Evolutionary conservation across 2,329 filamentous ascomycete species (phyloP).

Genomic region (Apiospora koreana): DNA sequence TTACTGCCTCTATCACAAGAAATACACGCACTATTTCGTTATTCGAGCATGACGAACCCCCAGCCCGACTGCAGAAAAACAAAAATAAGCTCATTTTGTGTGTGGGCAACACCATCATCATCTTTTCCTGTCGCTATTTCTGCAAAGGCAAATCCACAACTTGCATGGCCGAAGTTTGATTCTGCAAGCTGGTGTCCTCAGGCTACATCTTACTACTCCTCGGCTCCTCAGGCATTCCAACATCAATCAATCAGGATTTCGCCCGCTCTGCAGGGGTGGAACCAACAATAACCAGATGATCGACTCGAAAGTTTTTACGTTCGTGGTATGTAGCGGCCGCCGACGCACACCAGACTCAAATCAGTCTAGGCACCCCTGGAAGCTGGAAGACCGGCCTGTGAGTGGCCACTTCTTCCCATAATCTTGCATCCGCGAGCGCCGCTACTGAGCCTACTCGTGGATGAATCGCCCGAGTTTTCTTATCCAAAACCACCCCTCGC

Average conservation of each 20-base stretch:
- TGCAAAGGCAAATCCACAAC: conserved; percentile 5
- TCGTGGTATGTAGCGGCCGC: not conserved
- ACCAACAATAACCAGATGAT: not conserved
- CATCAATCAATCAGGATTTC: not conserved
- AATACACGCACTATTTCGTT: not conserved
- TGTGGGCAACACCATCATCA: conserved; percentile 8
- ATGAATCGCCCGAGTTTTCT: not conserved
- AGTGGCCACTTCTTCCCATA: not conserved
- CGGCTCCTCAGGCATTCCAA: not conserved
- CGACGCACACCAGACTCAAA: not conserved
- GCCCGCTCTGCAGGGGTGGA: not conserved
- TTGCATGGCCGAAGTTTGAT: conserved; percentile 9
- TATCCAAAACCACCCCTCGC: not conserved
- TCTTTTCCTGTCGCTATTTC: not conserved
- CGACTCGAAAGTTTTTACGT: not conserved
- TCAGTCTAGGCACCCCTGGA: not conserved
- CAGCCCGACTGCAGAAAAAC: not conserved
- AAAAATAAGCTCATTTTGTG: conserved; percentile 11
- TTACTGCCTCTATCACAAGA: not conserved
- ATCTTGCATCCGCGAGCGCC: conserved; percentile 6
- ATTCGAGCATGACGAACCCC: not conserved
- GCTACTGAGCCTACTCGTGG: conserved; percentile 7
- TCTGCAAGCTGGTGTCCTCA: conserved; percentile 6
- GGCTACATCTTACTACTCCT: too few relatives aligned
- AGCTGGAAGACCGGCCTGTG: not conserved